Evolutionary conservation across 2,329 filamentous ascomycete genomes (phyloP), one percentile per base, ranked within the genome.

Genomic region (Apiospora sp.): DNA sequence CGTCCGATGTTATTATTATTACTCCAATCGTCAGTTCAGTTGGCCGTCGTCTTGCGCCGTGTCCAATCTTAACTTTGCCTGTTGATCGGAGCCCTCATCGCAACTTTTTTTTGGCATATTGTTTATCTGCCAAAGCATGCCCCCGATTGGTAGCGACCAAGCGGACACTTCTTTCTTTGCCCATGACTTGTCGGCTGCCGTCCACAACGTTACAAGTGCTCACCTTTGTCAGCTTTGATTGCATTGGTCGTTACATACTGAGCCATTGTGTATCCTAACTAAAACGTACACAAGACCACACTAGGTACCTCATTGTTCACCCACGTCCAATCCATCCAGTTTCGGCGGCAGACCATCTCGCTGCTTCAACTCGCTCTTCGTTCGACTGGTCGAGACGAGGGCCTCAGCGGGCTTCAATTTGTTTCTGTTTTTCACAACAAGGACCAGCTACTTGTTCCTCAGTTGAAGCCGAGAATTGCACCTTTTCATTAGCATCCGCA

Each of bases 211-310:
- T 64, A 64, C 58, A 64, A 41, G 30, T 64, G 58, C 19, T 64
- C 58, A 8, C 30, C 22, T 41, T 64, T 64, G 34, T 64, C 58
- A n/a, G 34, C 58, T 64, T 64, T 64, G 58, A 64, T 64, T n/a
- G 58, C 58, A 64, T 64, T 41, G 58, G 58, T 19, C 58, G 58
- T 64, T 64, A 64, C 58, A 41, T 64, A 64, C 58, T 64, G 58
- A 64, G 58, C 58, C 58, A 64, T 64, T 41, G 58, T 64, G 58
- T 64, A 64, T 19, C 58, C 58, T 14, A 30, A 64, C 58, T 41
- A 64, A 64, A 64, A 64, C 58, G 58, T 64, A 64, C 58, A 64
- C 34, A 64, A 64, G 58, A 64, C 46, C 22, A 22, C 54, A 34
- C 54, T 61, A 61, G 34, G 27, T 13, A 37, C 51, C 34, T 64